These are phyloP conservation scores for Talaromyces sp. DNA, from an alignment of 2,329 filamentous ascomycete genomes.

Conservation along the genomic window DNA sequence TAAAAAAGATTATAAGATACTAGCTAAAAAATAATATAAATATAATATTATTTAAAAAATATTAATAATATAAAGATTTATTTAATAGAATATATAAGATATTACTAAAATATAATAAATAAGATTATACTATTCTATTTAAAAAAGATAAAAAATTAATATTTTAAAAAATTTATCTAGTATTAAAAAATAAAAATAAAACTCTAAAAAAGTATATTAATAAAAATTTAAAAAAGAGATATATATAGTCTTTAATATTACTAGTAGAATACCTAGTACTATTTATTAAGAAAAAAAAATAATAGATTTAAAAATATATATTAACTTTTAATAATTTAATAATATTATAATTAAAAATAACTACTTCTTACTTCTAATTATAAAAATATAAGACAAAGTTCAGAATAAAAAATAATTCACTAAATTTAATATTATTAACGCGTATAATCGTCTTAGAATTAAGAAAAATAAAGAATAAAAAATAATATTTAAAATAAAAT, in stretches of 20 bases:
- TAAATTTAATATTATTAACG: neutral
- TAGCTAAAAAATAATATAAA: neutral
- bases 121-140: slow-evolving; percentile 3
- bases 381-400: neutral
- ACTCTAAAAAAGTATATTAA: neutral
- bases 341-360: neutral
- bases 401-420: neutral
- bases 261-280: neutral
- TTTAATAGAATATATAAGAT: slow-evolving; percentile 12
- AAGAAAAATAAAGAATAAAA: neutral
- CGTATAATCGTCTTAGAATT: neutral
- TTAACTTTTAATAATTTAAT: neutral
- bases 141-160: slow-evolving; percentile 2
- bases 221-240: slow-evolving; percentile 24
- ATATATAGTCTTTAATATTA: neutral
- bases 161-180: neutral
- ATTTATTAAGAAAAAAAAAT: neutral
- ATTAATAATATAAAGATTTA: slow-evolving; percentile 9
- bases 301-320: neutral
- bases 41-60: neutral
- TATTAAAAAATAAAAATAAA: slow-evolving; percentile 1
- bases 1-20: neutral
- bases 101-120: neutral
- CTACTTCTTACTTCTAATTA: neutral
- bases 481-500: neutral